These are phyloP conservation scores for Pseudopediastrum boryanum DNA, from an alignment of 139 green algal genomes.

Conservation along the genomic window DNA sequence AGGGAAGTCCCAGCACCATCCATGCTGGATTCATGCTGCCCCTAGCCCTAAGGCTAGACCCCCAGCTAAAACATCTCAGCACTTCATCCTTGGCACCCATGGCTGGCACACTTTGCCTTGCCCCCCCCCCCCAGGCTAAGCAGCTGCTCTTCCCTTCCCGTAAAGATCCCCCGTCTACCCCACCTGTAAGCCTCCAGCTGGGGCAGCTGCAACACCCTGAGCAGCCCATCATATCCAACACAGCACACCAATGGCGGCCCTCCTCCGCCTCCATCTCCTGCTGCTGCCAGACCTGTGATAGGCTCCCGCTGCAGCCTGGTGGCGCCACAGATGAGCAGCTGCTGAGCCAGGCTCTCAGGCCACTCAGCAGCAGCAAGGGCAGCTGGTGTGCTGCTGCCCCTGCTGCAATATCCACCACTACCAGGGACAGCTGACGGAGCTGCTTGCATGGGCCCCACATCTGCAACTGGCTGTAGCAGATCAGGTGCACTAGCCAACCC, in stretches of 20 bases:
- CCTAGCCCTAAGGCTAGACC: no score
- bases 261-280: conserved; percentile 14
- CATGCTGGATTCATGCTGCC: no score
- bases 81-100: no score
- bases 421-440: conserved; percentile 40
- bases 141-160: no score
- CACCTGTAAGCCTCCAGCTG: no score
- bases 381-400: background rate
- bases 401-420: conserved; percentile 15
- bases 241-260: conserved; percentile 37
- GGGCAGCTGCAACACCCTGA: conserved; percentile 50
- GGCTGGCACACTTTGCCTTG: no score
- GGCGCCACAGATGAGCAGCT: conserved; percentile 2
- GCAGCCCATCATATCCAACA: conserved; percentile 45
- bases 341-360: conserved; percentile 21
- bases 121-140: no score
- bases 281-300: conserved; percentile 40
- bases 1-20: no score
- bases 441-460: no score
- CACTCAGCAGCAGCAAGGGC: background rate
- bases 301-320: conserved; percentile 41
- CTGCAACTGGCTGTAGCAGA: no score
- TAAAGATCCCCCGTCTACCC: no score
- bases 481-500: background rate
- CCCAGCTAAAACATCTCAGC: no score